Evolutionary conservation across 2,329 filamentous ascomycete genomes (phyloP), one percentile per base, ranked within the genome.

Genomic region (Triangularia setosa): DNA sequence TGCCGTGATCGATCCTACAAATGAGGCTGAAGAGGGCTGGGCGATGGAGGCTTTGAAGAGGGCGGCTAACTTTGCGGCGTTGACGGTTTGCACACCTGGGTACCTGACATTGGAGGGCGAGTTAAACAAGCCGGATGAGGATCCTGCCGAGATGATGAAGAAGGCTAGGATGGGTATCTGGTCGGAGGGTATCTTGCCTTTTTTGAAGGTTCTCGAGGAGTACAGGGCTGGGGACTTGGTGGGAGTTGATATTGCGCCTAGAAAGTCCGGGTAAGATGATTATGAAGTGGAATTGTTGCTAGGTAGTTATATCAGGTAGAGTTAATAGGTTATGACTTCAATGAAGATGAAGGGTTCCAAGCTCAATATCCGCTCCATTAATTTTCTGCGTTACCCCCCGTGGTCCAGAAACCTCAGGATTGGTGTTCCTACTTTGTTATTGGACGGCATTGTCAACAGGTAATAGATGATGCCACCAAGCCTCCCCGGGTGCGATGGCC

Each of bases 31-130:
- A 69, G 78, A 83, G 60, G 77, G 72, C 2, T 86, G 83, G 81
- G 74, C 77, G 0, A 68, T 69, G 24, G 69, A 73, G 58, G 76
- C 82, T 53, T 70, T 81, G 69, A 71, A 71, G 59, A 74, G 76
- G 1, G 80, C 80, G 0, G 73, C 72, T 7, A 75, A 76, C 27
- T 77, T 80, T 44, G 76, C 77, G 0, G 75, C 75, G 7, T 62
- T 81, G 21, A 70, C 72, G 4, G 76, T 80, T 14, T 87, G 84
- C 72, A 85, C 83, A n/a, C 84, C 84, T 0, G 77, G 80, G 12
- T 87, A 86, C 68, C 73, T 81, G 44, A 86, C 83, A 57, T 73
- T 70, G 23, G 81, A 85, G 71, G 80, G 78, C 1, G 71, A 75
- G 35, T 44, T 58, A 11, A 14, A 60, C 44, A 18, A 54, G 33